Conservation (phyloP, 2,329 filamentous ascomycete genomes). For the Neofusicoccum sp. region DNA sequence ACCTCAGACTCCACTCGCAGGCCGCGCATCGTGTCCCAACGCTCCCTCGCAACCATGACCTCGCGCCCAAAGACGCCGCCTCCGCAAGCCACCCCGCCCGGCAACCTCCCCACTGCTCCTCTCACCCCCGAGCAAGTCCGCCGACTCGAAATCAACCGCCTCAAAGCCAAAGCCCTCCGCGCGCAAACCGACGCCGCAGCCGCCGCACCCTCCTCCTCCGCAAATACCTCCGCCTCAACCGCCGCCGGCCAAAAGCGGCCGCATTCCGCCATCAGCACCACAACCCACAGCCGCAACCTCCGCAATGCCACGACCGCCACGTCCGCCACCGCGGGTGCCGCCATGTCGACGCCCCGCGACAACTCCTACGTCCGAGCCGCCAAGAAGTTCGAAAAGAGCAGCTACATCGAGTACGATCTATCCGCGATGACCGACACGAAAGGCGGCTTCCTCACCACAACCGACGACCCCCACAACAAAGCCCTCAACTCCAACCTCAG, state of each 20-base stretch:
- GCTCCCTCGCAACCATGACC: slow-evolving; percentile 32
- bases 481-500: slow-evolving; percentile 61
- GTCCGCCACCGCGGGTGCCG: slow-evolving; percentile 34
- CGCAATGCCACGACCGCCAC: slow-evolving; percentile 66
- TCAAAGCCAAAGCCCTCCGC: slow-evolving; percentile 85
- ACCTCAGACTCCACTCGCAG: neutral
- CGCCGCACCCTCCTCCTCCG: slow-evolving; percentile 26
- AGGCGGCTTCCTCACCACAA: slow-evolving; percentile 86
- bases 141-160: slow-evolving; percentile 76
- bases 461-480: slow-evolving; percentile 89
- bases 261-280: slow-evolving; percentile 62
- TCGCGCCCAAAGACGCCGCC: slow-evolving; percentile 53
- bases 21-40: neutral
- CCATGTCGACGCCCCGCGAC: slow-evolving; percentile 35
- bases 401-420: slow-evolving; percentile 95
- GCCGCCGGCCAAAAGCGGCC: slow-evolving; percentile 72
- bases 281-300: slow-evolving; percentile 58
- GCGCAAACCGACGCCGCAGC: slow-evolving; percentile 64
- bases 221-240: slow-evolving; percentile 33
- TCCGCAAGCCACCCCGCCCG: slow-evolving; percentile 38
- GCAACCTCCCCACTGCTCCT: slow-evolving; percentile 45
- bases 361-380: slow-evolving; percentile 65
- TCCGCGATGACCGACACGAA: slow-evolving; percentile 98
- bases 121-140: slow-evolving; percentile 64
- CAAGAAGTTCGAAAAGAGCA: slow-evolving; percentile 77